phyloP scores from a whole-genome alignment of 345 rosid species.

The Euphorbia lathyris region DNA sequence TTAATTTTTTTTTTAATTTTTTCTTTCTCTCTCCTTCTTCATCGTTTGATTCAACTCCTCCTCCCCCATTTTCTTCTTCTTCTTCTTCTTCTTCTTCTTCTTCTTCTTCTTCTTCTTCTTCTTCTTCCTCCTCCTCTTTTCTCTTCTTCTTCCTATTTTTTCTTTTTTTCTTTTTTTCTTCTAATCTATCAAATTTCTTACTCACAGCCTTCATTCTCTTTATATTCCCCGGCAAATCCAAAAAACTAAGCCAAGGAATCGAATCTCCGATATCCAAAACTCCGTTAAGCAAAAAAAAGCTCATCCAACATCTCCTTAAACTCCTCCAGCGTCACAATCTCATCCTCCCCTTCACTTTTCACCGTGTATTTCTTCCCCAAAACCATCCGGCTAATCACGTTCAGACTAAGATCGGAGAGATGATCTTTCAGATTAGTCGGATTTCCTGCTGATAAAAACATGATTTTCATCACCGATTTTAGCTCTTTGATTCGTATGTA shows the following conservation, averaged over 20 bases:
- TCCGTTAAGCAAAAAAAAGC: slow-evolving; percentile 58
- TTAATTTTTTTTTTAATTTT: too few species aligned
- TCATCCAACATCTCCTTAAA: slow-evolving; percentile 70
- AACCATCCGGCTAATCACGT: slow-evolving; percentile 63
- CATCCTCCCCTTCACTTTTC: slow-evolving; percentile 12
- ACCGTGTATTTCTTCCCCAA: slow-evolving; percentile 58
- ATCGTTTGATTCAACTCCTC: too few species aligned
- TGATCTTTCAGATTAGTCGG: slow-evolving; percentile 38
- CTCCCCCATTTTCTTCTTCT: too few species aligned
- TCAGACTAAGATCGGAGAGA: slow-evolving; percentile 42
- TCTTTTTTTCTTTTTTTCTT: too few species aligned
- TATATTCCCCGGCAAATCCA: slow-evolving; percentile 64
- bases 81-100: too few species aligned
- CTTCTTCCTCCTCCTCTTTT: too few species aligned
- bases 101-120: too few species aligned
- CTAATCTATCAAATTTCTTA: slow-evolving; percentile 57
- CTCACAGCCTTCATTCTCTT: slow-evolving; percentile 61
- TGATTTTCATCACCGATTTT: slow-evolving; percentile 21
- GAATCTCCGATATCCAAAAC: slow-evolving; percentile 63
- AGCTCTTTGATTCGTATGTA: slow-evolving; percentile 54
- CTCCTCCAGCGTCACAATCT: slow-evolving; percentile 49
- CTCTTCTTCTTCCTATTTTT: too few species aligned
- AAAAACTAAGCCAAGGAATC: slow-evolving; percentile 53
- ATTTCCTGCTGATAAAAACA: slow-evolving; percentile 21
- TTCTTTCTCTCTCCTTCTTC: too few species aligned